These are phyloP conservation scores for Micractinium conductrix DNA, from an alignment of 139 green algal genomes.

Conservation along the genomic window DNA sequence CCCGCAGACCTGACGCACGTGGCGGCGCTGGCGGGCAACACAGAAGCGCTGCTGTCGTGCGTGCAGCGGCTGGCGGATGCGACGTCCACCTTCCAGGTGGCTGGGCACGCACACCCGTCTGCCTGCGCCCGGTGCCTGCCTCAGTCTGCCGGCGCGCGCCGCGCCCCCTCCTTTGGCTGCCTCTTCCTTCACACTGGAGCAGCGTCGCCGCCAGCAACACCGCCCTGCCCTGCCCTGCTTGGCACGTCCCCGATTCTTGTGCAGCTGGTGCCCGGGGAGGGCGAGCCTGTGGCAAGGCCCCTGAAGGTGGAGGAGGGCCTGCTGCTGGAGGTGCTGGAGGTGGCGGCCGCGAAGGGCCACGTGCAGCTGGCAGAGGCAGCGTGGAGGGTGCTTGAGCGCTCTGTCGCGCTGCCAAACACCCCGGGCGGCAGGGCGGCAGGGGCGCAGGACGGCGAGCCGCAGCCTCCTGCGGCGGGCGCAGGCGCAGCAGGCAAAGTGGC, in stretches of 20 bases:
- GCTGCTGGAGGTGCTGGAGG: constrained; percentile 35
- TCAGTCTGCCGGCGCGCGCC: not conserved
- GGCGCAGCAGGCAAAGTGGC: not conserved
- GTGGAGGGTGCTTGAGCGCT: constrained; percentile 22
- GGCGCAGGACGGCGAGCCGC: not conserved
- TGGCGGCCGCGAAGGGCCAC: constrained; percentile 15
- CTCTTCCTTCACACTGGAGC: not conserved
- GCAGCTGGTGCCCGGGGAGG: not conserved
- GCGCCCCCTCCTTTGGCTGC: too few species aligned
- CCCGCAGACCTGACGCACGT: not conserved
- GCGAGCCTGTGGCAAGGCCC: not conserved
- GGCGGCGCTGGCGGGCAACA: not conserved
- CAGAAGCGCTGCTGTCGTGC: not conserved
- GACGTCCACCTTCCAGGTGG: constrained; percentile 8
- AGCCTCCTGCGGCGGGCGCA: not conserved
- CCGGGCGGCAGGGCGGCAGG: too few species aligned
- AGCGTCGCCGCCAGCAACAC: not conserved
- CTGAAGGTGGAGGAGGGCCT: constrained; percentile 37
- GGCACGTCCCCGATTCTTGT: too few species aligned
- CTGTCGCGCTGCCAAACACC: constrained; percentile 28
- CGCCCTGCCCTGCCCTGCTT: not conserved
- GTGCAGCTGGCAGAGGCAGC: constrained; percentile 14
- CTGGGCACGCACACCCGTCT: too few species aligned
- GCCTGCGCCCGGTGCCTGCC: too few species aligned
- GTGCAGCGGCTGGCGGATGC: not conserved